Evolutionary conservation across 2,329 filamentous ascomycete genomes (phyloP), one percentile per base, ranked within the genome.

Genomic region (Lecanicillium sp.): DNA sequence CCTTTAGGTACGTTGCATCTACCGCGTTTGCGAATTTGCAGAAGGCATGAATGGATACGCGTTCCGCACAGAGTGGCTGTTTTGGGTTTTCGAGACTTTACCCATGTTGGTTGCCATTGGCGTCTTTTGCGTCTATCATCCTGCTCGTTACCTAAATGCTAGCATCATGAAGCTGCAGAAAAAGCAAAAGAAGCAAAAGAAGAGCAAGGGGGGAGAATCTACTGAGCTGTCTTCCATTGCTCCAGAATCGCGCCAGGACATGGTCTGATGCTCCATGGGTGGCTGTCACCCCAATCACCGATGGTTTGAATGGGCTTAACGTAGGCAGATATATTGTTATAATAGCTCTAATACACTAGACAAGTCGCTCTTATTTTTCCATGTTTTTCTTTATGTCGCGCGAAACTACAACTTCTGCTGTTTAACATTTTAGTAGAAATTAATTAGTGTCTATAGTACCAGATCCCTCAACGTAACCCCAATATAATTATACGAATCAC

Each of bases 1-100:
- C 0, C 5, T 2, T 5, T 16, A 73, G 56, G 44, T 71, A 4
- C 68, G 70, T 12, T 71, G 65, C n/a, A 58, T 73, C 19, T 75
- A 70, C 43, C 64, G 70, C n/a, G 63, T 70, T 4, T 59, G 70
- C 34, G 70, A 75, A 45, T 74, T 73, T 43, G 63, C 65, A 0
- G 59, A 71, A 27, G 71, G 70, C 0, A 67, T 65, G n/a, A 53
- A 70, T 6, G 60, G 64, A 13, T 75, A 75, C 45, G 54, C 67
- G 1, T 70, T 71, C 46, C 58, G 50, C 4, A 63, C 69, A 16
- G 70, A 75, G 44, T 73, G 71, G 65, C 64, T 67, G 19, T 68
- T 75, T 40, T 75, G 68, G 58, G 59, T 63, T 3, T 66, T 75
- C 12, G 71, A 75, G 43, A 61, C 65, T 0, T 42, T 70, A 6